Conservation (phyloP, 2,329 filamentous ascomycete species). For the Rhynchosporium graminicola region DNA sequence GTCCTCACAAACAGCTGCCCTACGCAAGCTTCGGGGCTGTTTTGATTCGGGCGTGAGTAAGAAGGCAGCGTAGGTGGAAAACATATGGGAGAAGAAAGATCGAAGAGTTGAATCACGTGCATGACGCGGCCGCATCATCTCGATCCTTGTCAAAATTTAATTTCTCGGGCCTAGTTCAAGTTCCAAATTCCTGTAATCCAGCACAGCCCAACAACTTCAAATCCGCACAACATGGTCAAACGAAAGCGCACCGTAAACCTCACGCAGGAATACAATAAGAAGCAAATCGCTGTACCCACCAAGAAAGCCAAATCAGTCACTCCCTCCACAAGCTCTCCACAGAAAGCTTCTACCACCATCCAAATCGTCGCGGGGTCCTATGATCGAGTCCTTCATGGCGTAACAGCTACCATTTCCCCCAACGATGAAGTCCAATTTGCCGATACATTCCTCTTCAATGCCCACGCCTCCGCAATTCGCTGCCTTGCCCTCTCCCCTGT, state of each 20-base stretch:
- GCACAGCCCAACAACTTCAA: not conserved
- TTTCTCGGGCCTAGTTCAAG: not conserved
- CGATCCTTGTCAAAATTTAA: conserved; percentile 9
- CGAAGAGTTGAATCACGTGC: not conserved
- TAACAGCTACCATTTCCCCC: conserved; percentile 69
- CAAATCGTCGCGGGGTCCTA: conserved; percentile 94
- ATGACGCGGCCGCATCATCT: not conserved
- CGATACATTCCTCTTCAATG: conserved; percentile 94
- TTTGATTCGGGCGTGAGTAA: too few relatives aligned
- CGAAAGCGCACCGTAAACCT: conserved; percentile 38
- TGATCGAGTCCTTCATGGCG: conserved; percentile 86
- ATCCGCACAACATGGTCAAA: conserved; percentile 38
- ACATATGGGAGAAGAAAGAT: too few relatives aligned
- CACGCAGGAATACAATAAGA: conserved; percentile 12
- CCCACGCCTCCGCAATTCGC: conserved; percentile 86
- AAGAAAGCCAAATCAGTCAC: conserved; percentile 36
- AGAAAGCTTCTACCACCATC: conserved; percentile 55
- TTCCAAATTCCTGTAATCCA: not conserved
- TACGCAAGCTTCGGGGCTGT: too few relatives aligned
- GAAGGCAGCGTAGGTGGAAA: too few relatives aligned
- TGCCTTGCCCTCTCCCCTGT: conserved; percentile 83
- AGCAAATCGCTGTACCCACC: conserved; percentile 19
- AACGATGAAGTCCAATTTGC: conserved; percentile 65
- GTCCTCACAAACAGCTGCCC: too few relatives aligned
- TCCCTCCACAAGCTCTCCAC: conserved; percentile 28